phyloP scores from a whole-genome alignment of 176 grass and related monocot species.

The Pharus latifolius region DNA sequence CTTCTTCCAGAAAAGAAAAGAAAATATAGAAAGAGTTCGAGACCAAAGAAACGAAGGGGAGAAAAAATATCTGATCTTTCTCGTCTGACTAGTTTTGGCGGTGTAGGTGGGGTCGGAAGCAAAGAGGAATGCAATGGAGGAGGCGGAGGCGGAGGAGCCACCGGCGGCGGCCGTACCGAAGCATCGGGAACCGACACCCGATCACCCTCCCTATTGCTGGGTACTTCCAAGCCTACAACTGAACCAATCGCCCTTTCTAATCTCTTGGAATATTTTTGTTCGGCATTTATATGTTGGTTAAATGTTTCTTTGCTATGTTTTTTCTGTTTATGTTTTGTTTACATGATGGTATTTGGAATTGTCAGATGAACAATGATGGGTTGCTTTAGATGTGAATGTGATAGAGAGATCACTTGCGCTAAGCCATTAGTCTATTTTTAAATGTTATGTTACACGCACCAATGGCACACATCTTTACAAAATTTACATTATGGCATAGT shows the following conservation, averaged over 20 bases:
- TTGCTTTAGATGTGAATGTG: too few species aligned
- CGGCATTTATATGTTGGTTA: background rate
- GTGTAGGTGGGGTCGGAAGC: background rate
- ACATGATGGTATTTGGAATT: too few species aligned
- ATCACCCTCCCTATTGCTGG: slow-evolving; percentile 44
- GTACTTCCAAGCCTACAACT: slow-evolving; percentile 16
- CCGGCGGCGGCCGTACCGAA: background rate
- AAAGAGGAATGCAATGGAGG: background rate
- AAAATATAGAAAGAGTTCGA: too few species aligned
- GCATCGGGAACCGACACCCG: slow-evolving; percentile 11
- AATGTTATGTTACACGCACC: too few species aligned
- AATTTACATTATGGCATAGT: too few species aligned
- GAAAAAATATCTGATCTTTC: background rate
- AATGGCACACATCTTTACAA: too few species aligned
- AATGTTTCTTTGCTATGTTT: background rate
- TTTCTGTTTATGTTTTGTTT: too few species aligned
- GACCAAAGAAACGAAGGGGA: background rate
- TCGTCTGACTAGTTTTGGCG: background rate
- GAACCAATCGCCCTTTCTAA: background rate
- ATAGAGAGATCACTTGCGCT: too few species aligned
- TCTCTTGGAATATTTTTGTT: background rate
- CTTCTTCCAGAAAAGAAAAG: too few species aligned
- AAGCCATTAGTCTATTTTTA: too few species aligned
- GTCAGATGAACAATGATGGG: too few species aligned
- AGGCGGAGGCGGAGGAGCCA: background rate